Conservation (phyloP, 2,329 filamentous ascomycete genomes). For the Pseudopithomyces chartarum region DNA sequence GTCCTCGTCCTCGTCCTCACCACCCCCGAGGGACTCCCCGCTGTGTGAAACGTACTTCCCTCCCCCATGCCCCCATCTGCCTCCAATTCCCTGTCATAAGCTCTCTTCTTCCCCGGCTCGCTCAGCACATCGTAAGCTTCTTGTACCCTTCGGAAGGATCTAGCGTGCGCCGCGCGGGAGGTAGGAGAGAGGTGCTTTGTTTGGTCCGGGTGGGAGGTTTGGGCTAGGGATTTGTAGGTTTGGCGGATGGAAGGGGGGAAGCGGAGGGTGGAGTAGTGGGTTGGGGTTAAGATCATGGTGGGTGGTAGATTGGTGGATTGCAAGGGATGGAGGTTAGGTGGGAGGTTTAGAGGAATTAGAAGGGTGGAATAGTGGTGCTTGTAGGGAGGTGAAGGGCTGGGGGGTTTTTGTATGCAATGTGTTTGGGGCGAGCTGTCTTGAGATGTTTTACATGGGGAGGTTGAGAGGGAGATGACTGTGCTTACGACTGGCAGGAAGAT, state of each 20-base stretch:
- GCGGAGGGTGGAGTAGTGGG: conserved; percentile 21
- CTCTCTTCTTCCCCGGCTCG: conserved; percentile 13
- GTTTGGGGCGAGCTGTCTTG: too few species aligned
- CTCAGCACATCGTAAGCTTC: conserved; percentile 25
- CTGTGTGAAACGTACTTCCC: conserved; percentile 11
- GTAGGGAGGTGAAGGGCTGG: too few species aligned
- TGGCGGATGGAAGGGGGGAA: conserved; percentile 22
- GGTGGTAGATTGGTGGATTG: too few species aligned
- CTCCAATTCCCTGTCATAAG: conserved; percentile 22
- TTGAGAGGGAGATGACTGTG: too few species aligned
- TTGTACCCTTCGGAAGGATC: conserved; percentile 15
- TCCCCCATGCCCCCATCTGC: conserved; percentile 4
- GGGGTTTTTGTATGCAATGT: too few species aligned
- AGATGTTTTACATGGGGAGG: too few species aligned
- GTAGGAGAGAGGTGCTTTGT: conserved; percentile 11
- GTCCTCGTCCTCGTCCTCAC: too few species aligned
- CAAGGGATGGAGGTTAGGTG: too few species aligned
- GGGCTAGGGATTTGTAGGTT: conserved; percentile 23
- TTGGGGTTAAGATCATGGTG: background rate
- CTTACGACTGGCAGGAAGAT: too few species aligned
- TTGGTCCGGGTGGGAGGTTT: conserved; percentile 22
- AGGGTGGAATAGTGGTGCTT: too few species aligned
- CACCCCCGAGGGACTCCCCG: background rate
- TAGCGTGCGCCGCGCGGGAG: conserved; percentile 14
- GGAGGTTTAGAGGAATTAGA: too few species aligned